Evolutionary conservation across 148 eudicot genomes (phyloP), one percentile per base, ranked within the genome.

Genomic region (Agrostemma githago): DNA sequence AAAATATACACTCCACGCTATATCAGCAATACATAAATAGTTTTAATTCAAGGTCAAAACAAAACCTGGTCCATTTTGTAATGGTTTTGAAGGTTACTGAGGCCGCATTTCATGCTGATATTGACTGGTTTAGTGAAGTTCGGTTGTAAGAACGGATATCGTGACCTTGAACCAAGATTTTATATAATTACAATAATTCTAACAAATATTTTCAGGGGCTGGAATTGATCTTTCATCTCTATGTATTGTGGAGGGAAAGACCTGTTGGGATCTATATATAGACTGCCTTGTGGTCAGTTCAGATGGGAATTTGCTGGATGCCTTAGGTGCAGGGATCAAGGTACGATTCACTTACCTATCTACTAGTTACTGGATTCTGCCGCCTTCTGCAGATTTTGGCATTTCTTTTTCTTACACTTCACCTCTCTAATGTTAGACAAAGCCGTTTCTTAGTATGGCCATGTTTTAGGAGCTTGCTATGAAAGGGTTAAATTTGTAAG

Each of bases 231-330:
- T 86, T 72, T 86, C 92, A 11, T 90, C 94, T 75, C 85, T 96
- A 43, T 85, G 86, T 64, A 88, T 96, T 51, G 88, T 86, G 73
- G 92, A 88, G 70, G 94, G 94, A 57, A 92, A 92, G 82, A 79
- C 88, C 51, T 96, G 99, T 80, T 96, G 99, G 99, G 99, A 96
- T 86, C 90, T 92, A 62, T 96, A 96, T 71, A 89, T 92, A 21
- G 97, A 96, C 70, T 89, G 94, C 42, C 96, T 96, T 44, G 96
- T 96, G 57, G 86, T 92, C 68, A 88, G 99, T 59, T 84, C 89
- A 53, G 94, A 96, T 86, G 99, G 99, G 37, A 96, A 96, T 84
- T 71, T 96, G 75, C 76, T 96, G 62, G 99, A 96, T 84, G 92
- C 97, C 44, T 82, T 92, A 69, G 99, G 90, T 57, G 97, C 97